Evolutionary conservation across 83 land plant genomes (phyloP), one percentile per base, ranked within the genome.

Genomic region (Picea engelmannii): DNA sequence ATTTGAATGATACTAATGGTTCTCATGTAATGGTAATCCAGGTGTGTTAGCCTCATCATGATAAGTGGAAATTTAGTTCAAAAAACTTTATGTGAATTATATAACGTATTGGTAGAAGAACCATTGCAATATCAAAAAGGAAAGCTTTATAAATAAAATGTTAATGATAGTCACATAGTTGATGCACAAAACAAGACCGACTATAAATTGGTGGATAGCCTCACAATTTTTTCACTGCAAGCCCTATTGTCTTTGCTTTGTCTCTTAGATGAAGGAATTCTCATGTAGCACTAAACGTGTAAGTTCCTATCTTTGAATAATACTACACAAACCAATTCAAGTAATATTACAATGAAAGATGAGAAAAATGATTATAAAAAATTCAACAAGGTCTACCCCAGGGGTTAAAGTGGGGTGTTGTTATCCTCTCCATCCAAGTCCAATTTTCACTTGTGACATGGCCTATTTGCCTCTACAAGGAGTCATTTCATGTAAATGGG

Each of bases 271-370:
- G 98, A 83, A 93, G 91, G 79, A 92, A 95, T 82, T 93, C 90
- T 86, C 98, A 95, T 64, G 98, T 90, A 13, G 92, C 84, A 62
- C 98, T 96, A 90, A 91, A 95, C 86, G 90, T 93, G 88, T 96
- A 93, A 62, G 93, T 95, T 81, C 98, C 98, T 9, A 93, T 93
- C 88, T 91, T 95, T 85, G 93, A 79, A 83, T 89, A 95, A 84
- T 88, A 95, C 98, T 95, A 86, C 62, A 89, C 49, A 82, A 80
- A 24, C 23, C 79, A 78, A 25, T 58, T 78, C 62, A 16, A 52
- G 38, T 16, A 31, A 25, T n/a, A 78, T 25, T 27, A 78, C 9
- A 60, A 60, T 59, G 58, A 69, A 10, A 21, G 58, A 73, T 73
- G 2, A 47, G 47, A 44, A 35, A 35, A 47, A 21, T 11, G 38